These are phyloP conservation scores for Xylaria sp. DNA, from an alignment of 2,329 filamentous ascomycete species.

Conservation along the genomic window DNA sequence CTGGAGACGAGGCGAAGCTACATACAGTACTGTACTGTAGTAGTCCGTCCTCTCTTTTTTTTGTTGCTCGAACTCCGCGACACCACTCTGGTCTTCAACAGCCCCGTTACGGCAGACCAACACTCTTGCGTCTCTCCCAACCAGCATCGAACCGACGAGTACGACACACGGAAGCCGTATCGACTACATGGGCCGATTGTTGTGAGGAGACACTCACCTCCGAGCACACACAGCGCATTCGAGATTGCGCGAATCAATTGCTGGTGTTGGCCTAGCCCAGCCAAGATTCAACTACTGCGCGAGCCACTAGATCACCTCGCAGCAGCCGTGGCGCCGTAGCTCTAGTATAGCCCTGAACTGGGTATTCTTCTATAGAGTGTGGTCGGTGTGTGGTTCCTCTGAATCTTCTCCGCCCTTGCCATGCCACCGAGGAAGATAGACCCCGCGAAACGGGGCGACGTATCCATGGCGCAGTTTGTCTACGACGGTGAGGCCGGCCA, in stretches of 20 bases:
- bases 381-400: background rate
- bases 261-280: conserved; percentile 1
- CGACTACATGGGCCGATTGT: too few relatives aligned
- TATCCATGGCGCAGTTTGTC: conserved; percentile 52
- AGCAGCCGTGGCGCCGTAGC: background rate
- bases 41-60: too few relatives aligned
- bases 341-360: background rate
- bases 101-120: too few relatives aligned
- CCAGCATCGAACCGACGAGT: too few relatives aligned
- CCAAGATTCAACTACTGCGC: background rate
- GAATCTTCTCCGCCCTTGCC: conserved; percentile 27
- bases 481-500: conserved; percentile 47
- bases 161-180: too few relatives aligned
- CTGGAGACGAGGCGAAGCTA: too few relatives aligned
- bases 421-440: conserved; percentile 66
- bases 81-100: too few relatives aligned
- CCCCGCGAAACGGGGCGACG: conserved; percentile 50
- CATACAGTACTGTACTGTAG: background rate
- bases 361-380: too few relatives aligned
- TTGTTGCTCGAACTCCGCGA: too few relatives aligned
- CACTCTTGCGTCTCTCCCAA: too few relatives aligned
- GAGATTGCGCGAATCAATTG: background rate
- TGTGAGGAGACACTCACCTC: background rate
- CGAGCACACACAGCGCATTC: background rate
- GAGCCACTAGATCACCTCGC: background rate